Percentiles rank a stretch among this genome's conserved stretches.
phyloP scores from a whole-genome alignment of 805 yeast species.

The Candida maltosa region DNA sequence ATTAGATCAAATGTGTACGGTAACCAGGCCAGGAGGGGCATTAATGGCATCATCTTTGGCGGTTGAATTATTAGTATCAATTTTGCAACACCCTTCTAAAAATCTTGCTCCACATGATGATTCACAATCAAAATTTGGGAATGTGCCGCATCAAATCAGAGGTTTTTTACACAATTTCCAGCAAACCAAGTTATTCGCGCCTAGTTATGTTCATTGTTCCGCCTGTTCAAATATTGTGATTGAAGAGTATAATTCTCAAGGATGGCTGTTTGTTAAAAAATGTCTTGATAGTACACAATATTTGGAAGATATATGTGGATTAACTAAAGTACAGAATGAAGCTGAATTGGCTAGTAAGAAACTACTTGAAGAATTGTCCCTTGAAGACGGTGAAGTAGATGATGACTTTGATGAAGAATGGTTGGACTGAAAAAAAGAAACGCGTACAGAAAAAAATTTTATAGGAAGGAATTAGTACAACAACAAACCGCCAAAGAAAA shows the following conservation, averaged over 20 bases:
- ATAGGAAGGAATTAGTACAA: no score
- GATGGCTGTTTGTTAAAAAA: constrained; percentile 78
- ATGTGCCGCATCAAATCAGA: constrained; percentile 83
- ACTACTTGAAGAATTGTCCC: constrained; percentile 2
- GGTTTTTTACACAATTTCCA: constrained; percentile 74
- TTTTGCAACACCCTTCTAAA: constrained; percentile 62
- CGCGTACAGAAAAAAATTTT: no score
- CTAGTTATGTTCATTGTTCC: constrained; percentile 75
- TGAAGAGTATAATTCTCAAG: constrained; percentile 44
- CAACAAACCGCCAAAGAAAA: no score
- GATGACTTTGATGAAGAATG: background rate
- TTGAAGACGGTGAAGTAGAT: constrained; percentile 1
- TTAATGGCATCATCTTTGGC: constrained; percentile 82
- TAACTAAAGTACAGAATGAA: constrained; percentile 64
- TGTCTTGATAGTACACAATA: constrained; percentile 67
- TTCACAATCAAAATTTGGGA: constrained; percentile 50
- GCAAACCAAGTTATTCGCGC: constrained; percentile 63
- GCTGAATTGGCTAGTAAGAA: constrained; percentile 50
- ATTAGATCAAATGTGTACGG: constrained; percentile 97
- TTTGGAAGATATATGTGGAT: constrained; percentile 78
- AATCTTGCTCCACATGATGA: constrained; percentile 39
- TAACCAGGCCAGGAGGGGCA: constrained; percentile 95
- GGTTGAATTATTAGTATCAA: constrained; percentile 74
- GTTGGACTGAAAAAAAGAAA: background rate
- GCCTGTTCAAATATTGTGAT: constrained; percentile 75